A percentile compares a stretch with the other conserved stretches of the same genome.
Conservation (phyloP, 1,139 yeast species). For the Spathaspora sp. region DNA sequence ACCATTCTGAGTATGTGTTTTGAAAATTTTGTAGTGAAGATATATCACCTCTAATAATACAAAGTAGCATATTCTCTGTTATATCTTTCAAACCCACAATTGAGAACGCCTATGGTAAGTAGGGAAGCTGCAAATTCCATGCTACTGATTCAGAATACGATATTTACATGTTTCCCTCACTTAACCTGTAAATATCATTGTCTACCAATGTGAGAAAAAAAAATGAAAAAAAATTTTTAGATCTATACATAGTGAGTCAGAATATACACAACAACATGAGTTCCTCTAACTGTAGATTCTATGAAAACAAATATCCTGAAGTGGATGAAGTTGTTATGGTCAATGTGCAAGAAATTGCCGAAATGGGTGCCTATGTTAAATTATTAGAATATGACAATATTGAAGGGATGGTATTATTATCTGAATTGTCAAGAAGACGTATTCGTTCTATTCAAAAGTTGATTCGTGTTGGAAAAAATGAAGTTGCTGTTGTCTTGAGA, state of each 20-base stretch:
- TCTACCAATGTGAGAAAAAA: neutral
- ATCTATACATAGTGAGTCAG: neutral
- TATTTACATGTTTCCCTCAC: neutral
- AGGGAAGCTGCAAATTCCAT: neutral
- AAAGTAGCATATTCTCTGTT: no score
- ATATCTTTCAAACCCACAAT: no score
- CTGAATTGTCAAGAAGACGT: constrained; percentile 98
- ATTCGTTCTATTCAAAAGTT: constrained; percentile 96
- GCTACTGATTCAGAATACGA: neutral
- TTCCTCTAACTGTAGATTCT: constrained; percentile 91
- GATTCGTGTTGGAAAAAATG: constrained; percentile 97
- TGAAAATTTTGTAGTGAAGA: neutral
- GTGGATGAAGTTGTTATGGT: constrained; percentile 99
- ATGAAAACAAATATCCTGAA: constrained; percentile 98
- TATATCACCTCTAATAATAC: neutral
- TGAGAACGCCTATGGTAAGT: no score
- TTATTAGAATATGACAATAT: constrained; percentile 94
- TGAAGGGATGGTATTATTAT: constrained; percentile 96
- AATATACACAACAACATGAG: constrained; percentile 48
- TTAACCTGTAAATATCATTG: neutral
- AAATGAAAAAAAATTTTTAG: neutral
- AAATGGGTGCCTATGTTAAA: constrained; percentile 97
- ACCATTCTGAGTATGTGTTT: neutral
- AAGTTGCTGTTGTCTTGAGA: constrained; percentile 97
- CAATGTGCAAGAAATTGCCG: constrained; percentile 96